A percentile compares a stretch with the other conserved stretches of the same genome.
These are phyloP conservation scores for Incumbomyces lentus DNA, from an alignment of 2,329 filamentous ascomycete genomes.

Conservation along the genomic window DNA sequence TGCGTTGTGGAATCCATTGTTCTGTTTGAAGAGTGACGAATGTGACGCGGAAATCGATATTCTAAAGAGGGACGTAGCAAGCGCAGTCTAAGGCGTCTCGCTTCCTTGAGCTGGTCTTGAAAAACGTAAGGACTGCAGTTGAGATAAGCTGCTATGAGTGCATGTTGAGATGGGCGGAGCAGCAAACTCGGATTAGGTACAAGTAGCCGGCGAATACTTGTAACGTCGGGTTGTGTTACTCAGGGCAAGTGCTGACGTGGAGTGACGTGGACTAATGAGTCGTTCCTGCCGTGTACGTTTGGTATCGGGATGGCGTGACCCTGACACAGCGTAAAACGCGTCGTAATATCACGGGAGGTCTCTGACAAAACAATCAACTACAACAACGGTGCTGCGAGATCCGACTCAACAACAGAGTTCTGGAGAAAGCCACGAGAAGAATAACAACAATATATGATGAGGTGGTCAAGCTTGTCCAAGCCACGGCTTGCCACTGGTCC, in stretches of 20 bases:
- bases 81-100: no score
- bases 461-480: not conserved
- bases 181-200: not conserved
- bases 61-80: not conserved
- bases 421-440: not conserved
- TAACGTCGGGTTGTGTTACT: slow-evolving; percentile 1
- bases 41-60: not conserved
- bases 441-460: not conserved
- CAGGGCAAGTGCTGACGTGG: not conserved
- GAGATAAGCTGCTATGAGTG: not conserved
- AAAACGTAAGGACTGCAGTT: no score
- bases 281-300: slow-evolving; percentile 1
- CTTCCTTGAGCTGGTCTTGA: no score
- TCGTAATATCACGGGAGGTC: not conserved
- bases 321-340: no score
- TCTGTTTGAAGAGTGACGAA: not conserved
- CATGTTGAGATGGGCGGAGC: not conserved
- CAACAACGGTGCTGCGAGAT: not conserved
- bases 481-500: not conserved
- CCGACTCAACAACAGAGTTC: not conserved
- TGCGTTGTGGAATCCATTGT: not conserved
- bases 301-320: not conserved
- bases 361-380: not conserved
- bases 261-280: not conserved
- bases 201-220: no score